Evolutionary conservation across 495 filamentous ascomycete species (phyloP).

Genomic region (Melanomma pulvis-pyrius): DNA sequence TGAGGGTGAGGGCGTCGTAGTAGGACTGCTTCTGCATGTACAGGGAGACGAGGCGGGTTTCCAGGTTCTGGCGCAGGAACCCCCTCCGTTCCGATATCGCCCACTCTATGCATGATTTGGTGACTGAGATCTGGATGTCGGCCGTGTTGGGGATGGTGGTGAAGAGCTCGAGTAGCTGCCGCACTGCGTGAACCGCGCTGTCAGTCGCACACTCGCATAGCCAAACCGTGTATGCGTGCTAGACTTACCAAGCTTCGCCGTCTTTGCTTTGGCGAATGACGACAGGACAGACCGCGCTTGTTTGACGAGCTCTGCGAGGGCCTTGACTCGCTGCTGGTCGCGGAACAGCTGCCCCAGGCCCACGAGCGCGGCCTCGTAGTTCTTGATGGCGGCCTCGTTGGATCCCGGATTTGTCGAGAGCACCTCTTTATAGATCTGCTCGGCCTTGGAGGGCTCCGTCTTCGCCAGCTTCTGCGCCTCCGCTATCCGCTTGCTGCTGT

Average conservation of each 20-base stretch:
- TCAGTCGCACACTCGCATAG: background rate
- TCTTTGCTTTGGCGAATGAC: constrained; percentile 98
- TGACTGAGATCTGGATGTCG: constrained; percentile 89
- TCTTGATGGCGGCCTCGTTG: constrained; percentile 79
- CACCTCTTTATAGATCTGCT: constrained; percentile 82
- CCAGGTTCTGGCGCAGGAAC: constrained; percentile 96
- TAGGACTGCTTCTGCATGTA: constrained; percentile 96
- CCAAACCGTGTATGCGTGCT: background rate
- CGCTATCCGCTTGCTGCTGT: constrained; percentile 64
- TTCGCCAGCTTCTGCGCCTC: constrained; percentile 85
- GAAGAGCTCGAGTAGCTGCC: constrained; percentile 95
- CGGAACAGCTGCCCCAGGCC: constrained; percentile 89
- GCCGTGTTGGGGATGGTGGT: constrained; percentile 87
- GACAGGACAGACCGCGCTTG: constrained; percentile 88
- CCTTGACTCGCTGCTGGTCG: constrained; percentile 75
- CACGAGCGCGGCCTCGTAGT: constrained; percentile 83
- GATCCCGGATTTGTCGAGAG: constrained; percentile 80
- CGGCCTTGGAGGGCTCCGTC: constrained; percentile 76
- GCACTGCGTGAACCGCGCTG: constrained; percentile 60
- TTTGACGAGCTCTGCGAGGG: constrained; percentile 88
- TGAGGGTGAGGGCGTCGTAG: constrained; percentile 93
- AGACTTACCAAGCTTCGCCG: constrained; percentile 86
- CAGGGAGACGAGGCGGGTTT: constrained; percentile 88
- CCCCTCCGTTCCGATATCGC: constrained; percentile 87
- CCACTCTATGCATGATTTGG: constrained; percentile 99